A percentile compares a stretch with the other conserved stretches of the same genome.
Evolutionary conservation across 257 asterid genomes (phyloP).

Genomic region (Nicotiana undulata): DNA sequence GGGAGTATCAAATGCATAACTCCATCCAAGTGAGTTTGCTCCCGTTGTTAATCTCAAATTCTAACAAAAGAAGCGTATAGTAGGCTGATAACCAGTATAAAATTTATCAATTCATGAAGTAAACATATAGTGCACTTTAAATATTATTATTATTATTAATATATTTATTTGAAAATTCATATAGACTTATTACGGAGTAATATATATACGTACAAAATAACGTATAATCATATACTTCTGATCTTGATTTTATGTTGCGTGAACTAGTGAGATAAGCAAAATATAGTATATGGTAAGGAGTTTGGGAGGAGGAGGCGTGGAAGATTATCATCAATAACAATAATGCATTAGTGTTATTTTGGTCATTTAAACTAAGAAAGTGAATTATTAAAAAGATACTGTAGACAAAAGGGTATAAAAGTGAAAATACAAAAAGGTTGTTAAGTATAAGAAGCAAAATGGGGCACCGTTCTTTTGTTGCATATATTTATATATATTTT

Average conservation of each 20-base stretch:
- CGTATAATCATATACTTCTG: neutral
- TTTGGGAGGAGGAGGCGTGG: neutral
- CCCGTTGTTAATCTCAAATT: too few relatives aligned
- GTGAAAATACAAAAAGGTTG: neutral
- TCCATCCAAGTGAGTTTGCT: too few relatives aligned
- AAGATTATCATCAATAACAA: neutral
- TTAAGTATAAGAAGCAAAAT: neutral
- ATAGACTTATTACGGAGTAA: too few relatives aligned
- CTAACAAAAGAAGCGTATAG: too few relatives aligned
- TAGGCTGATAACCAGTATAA: too few relatives aligned
- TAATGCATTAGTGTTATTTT: neutral
- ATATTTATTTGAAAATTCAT: too few relatives aligned
- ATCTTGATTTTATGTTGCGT: neutral
- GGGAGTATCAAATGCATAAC: neutral
- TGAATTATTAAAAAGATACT: neutral
- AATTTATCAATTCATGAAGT: too few relatives aligned
- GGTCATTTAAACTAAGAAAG: neutral
- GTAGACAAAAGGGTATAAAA: neutral
- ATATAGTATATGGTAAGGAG: neutral
- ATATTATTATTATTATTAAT: too few relatives aligned
- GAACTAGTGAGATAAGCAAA: neutral
- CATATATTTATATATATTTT: neutral
- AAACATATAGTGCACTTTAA: too few relatives aligned
- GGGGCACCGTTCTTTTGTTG: neutral
- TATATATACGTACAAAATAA: neutral